phyloP scores from a whole-genome alignment of 257 asterid genomes.

The Forsythia viridissima region DNA sequence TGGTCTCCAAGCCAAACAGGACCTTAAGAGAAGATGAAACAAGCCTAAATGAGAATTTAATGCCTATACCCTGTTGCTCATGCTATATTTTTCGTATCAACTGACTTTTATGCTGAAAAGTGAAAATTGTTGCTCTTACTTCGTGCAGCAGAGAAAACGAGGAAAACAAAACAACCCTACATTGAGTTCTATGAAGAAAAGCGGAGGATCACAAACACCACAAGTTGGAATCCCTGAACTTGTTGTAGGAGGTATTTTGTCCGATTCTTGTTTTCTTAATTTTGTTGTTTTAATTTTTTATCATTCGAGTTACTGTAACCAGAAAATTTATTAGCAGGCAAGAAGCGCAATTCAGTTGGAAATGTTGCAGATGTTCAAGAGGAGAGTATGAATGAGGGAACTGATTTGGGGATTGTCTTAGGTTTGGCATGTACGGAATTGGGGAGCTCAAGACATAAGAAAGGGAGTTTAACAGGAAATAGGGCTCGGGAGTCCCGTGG shows the following conservation, averaged over 20 bases:
- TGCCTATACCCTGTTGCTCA: neutral
- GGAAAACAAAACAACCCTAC: slow-evolving; percentile 26
- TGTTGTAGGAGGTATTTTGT: slow-evolving; percentile 34
- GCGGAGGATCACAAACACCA: slow-evolving; percentile 25
- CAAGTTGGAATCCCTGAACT: slow-evolving; percentile 25
- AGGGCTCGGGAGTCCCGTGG: slow-evolving; percentile 24
- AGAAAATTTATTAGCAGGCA: slow-evolving; percentile 42
- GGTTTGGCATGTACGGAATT: slow-evolving; percentile 62
- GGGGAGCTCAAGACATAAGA: slow-evolving; percentile 37
- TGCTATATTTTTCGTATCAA: neutral
- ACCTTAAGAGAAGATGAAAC: neutral
- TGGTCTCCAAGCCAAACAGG: neutral
- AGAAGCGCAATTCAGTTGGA: slow-evolving; percentile 34
- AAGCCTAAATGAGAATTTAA: neutral
- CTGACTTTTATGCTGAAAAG: slow-evolving; percentile 12
- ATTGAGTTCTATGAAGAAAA: slow-evolving; percentile 30
- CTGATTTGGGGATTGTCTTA: slow-evolving; percentile 45
- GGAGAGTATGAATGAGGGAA: slow-evolving; percentile 25
- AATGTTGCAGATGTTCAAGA: slow-evolving; percentile 39
- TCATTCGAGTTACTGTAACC: slow-evolving; percentile 19
- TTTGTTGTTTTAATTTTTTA: neutral
- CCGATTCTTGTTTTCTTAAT: neutral
- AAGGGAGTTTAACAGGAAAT: slow-evolving; percentile 14
- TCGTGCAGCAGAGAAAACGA: slow-evolving; percentile 52
- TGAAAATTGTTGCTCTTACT: slow-evolving; percentile 15